Evolutionary conservation across 2,329 filamentous ascomycete genomes (phyloP), one percentile per base, ranked within the genome.

Genomic region (Tolypocladium nubicola): DNA sequence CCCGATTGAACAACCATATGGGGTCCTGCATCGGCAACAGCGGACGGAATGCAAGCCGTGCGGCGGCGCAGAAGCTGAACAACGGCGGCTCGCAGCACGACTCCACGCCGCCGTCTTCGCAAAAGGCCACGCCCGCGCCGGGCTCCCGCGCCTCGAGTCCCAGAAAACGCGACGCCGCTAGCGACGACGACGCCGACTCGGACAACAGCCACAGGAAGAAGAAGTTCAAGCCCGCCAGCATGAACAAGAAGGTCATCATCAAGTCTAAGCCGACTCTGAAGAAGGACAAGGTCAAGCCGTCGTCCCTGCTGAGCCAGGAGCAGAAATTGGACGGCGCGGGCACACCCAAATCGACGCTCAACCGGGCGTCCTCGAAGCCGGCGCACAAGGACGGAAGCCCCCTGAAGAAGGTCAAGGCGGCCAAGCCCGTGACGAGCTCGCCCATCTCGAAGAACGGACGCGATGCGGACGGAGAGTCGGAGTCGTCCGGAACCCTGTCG

Each of bases 1-100:
- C 83, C 56, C 78, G 83, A 45, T 73, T 87, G 60, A 86, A 85
- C 68, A 85, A 85, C 61, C 84, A 87, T 70, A 86, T 87, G 83
- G 82, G 82, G 39, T 84, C 82, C 21, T 86, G 83, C 66, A 86
- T 86, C 60, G 83, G 83, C 49, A 86, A 85, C 67, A 84, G 82
- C 62, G 82, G 83, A 30, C 77, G 84, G 39, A 84, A 81, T 62
- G 82, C 83, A 16, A 84, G 82, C 60, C 75, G 83, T 57, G 81
- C 81, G 9, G 84, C 84, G 13, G 80, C 82, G 11, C 79, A 82
- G 62, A 86, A 85, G 72, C 81, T 86, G 61, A 83, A 79, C 64
- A 84, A 83, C 61, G 80, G 78, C 59, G 77, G 73, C 58, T 81
- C 76, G 57, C 77, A 79, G 61, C 75, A 78, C 62, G 81, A 83